Evolutionary conservation across 2,329 filamentous ascomycete genomes (phyloP).

Genomic region (Colletotrichum noveboracense): DNA sequence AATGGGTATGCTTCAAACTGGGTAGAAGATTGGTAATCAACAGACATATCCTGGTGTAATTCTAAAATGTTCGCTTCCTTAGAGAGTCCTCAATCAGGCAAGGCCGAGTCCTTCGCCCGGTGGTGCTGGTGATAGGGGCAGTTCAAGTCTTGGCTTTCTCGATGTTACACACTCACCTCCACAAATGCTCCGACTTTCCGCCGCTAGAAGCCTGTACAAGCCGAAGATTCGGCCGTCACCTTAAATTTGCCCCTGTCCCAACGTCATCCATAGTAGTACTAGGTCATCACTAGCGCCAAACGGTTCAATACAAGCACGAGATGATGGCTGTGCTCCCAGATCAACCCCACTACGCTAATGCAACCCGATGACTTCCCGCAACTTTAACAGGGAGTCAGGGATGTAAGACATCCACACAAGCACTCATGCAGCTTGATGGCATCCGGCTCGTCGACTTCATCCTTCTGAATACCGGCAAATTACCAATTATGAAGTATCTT

Average conservation of each 20-base stretch:
- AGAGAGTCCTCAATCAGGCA: not conserved
- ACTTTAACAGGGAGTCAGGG: not conserved
- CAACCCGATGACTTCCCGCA: not conserved
- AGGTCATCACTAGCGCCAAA: not conserved
- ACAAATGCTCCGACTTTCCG: not conserved
- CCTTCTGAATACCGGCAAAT: not conserved
- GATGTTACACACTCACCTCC: not conserved
- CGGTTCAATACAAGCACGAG: not conserved
- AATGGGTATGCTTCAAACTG: rapidly evolving
- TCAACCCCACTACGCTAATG: not conserved
- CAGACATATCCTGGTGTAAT: not conserved
- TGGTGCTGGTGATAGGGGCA: not conserved
- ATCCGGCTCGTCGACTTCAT: not conserved
- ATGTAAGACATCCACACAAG: not conserved
- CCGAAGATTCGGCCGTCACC: not conserved
- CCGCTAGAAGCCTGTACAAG: not conserved
- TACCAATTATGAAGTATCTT: not conserved
- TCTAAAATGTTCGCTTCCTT: not conserved
- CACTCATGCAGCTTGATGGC: not conserved
- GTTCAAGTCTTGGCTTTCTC: not conserved
- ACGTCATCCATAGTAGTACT: not conserved
- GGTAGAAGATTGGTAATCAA: not conserved
- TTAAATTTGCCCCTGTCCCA: not conserved
- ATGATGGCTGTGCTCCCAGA: not conserved
- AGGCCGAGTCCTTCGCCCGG: not conserved